Conservation (phyloP, 306 rosid species). For the Mimosa bimucronata region DNA sequence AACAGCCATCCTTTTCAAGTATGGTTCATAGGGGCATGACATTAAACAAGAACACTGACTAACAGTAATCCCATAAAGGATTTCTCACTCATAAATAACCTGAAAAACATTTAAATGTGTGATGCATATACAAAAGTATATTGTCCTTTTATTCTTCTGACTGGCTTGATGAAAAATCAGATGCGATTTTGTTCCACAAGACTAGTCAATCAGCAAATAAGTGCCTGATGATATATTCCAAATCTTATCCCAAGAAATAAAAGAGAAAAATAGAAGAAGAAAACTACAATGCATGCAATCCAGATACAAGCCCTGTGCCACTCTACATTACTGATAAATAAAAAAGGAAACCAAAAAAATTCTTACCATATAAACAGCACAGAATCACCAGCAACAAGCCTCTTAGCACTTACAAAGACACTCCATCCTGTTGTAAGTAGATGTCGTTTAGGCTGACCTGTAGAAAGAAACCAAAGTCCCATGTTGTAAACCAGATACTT, state of each 20-base stretch:
- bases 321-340: neutral
- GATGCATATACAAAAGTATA: too few relatives aligned
- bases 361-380: conserved; percentile 96
- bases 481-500: conserved; percentile 5
- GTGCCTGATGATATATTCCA: neutral
- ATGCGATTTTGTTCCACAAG: too few relatives aligned
- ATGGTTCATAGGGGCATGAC: neutral
- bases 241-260: neutral
- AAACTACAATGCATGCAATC: neutral
- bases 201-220: too few relatives aligned
- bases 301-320: neutral
- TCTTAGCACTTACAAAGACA: conserved; percentile 96
- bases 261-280: neutral
- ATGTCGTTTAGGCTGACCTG: conserved; percentile 99
- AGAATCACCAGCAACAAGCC: conserved; percentile 95
- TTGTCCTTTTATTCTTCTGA: too few relatives aligned
- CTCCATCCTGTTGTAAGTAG: conserved; percentile 99
- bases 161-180: too few relatives aligned
- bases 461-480: conserved; percentile 29
- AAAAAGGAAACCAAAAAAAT: conserved; percentile 21
- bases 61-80: neutral
- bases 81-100: neutral
- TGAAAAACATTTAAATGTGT: too few relatives aligned
- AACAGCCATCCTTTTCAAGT: neutral
- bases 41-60: neutral